Evolutionary conservation across 352 stramenopile species (phyloP).

Genomic region (Pelagophyceae sp.): DNA sequence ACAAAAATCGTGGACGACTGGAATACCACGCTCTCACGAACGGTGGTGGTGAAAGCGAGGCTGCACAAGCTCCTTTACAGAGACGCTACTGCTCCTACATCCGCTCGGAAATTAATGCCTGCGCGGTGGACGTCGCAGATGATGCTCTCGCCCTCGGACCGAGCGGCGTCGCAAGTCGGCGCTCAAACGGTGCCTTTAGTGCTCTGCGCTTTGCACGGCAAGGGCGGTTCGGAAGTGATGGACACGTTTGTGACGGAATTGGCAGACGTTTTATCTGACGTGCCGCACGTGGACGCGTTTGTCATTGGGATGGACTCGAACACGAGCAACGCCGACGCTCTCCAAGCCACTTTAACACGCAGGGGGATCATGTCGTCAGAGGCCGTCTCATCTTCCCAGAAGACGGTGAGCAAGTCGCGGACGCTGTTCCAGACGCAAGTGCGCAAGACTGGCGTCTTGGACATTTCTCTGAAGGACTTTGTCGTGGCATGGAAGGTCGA

Average conservation of each 20-base stretch:
- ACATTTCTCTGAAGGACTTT: conserved; percentile 1
- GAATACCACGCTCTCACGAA: not conserved
- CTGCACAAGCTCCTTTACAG: not conserved
- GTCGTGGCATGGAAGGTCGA: not conserved
- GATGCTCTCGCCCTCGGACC: not conserved
- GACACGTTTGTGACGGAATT: not conserved
- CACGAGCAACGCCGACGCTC: not conserved
- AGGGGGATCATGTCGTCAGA: not conserved
- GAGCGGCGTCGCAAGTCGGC: not conserved
- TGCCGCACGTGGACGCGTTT: not conserved
- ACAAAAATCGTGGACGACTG: not conserved
- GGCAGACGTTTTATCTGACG: not conserved
- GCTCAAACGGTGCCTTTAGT: not conserved
- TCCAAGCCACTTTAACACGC: not conserved
- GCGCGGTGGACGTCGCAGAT: not conserved
- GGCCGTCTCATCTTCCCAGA: not conserved
- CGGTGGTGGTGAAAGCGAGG: not conserved
- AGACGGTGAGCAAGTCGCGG: not conserved
- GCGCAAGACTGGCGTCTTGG: not conserved
- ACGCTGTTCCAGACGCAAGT: conserved; percentile 1
- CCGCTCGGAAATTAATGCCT: not conserved
- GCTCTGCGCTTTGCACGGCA: not conserved
- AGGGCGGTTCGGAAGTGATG: not conserved
- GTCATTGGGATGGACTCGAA: conserved; percentile 8
- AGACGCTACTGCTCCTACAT: not conserved